Evolutionary conservation across 164 flowering plant species (phyloP), one percentile per base, ranked within the genome.

Genomic region (Liriodendron chinense): DNA sequence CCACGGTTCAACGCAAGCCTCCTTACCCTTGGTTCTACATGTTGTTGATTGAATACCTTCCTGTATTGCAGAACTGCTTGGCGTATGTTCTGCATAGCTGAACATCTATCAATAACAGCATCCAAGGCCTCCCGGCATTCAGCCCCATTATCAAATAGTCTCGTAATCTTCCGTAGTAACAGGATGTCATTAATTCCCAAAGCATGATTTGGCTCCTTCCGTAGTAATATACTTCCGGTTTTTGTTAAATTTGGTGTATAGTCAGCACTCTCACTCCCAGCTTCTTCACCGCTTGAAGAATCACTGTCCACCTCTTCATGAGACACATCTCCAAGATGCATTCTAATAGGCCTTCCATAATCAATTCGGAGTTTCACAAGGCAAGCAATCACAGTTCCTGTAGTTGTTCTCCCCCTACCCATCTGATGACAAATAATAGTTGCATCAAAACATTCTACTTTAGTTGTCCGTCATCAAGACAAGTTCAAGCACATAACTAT

Each of bases 321-420:
- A 43, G 76, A 71, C 28, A 75, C 21, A 66, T 77, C 85, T 79
- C 82, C 90, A 53, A 47, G 61, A 20, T 84, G 83, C 53, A 91
- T 72, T 84, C 79, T 86, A 68, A 93, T 83, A 26, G 97, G 98
- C 78, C 90, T 88, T 68, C 98, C 97, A 81, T 87, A 79, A 77
- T 91, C 93, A 28, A 92, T 89, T 68, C 98, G 84, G 59, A 90
- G 91, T 81, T 90, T 95, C 70, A 95, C 76, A 74, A 95, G 97
- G 86, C 98, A 93, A 63, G 98, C 98, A 76, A 95, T 95, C 48
- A 95, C 98, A 66, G 98, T 93, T 75, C 98, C 98, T 47, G 97
- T 93, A 43, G 98, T 95, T 65, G 98, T 95, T 82, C 98, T 87
- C 74, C 98, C 98, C 83, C 85, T 86, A 67, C 98, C 98, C 98